These are phyloP conservation scores for Isochrysis galbana DNA, from an alignment of 78 protist genomes.

Conservation along the genomic window DNA sequence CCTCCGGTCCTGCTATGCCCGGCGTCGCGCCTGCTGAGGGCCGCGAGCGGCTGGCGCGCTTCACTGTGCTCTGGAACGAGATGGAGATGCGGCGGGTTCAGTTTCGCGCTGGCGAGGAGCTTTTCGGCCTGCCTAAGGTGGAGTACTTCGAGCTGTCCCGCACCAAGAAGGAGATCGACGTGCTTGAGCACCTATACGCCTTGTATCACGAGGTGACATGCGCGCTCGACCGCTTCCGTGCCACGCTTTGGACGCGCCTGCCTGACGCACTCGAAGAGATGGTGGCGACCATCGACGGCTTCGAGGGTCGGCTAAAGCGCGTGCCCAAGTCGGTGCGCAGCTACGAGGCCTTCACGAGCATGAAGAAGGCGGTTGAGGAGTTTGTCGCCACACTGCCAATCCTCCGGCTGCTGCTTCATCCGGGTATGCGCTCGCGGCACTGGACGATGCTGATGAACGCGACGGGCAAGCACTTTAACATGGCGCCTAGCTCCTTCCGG, in stretches of 20 bases:
- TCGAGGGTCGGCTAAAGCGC: conserved; percentile 21
- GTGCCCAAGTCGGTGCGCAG: neutral
- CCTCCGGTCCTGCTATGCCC: conserved; percentile 73
- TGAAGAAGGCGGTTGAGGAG: conserved; percentile 56
- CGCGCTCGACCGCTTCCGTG: conserved; percentile 34
- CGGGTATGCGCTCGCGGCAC: conserved; percentile 82
- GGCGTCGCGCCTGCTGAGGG: conserved; percentile 75
- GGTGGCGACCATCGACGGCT: conserved; percentile 48
- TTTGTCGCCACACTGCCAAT: conserved; percentile 68
- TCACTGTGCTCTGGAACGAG: conserved; percentile 71
- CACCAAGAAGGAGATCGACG: neutral
- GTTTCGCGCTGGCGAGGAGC: conserved; percentile 76
- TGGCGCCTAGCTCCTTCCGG: conserved; percentile 48
- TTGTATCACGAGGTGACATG: neutral
- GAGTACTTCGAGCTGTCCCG: conserved; percentile 19
- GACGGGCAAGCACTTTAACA: conserved; percentile 38
- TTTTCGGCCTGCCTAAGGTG: conserved; percentile 49
- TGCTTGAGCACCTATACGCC: conserved; percentile 76
- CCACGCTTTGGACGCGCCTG: conserved; percentile 64
- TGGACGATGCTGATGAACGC: conserved; percentile 77
- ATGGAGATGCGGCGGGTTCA: conserved; percentile 59
- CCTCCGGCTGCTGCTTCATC: conserved; percentile 62
- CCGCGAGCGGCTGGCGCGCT: conserved; percentile 69
- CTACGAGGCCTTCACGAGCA: conserved; percentile 60
- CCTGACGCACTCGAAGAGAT: conserved; percentile 55